Conservation (phyloP, 805 yeast species). For the Yamadazyma scolyti region DNA sequence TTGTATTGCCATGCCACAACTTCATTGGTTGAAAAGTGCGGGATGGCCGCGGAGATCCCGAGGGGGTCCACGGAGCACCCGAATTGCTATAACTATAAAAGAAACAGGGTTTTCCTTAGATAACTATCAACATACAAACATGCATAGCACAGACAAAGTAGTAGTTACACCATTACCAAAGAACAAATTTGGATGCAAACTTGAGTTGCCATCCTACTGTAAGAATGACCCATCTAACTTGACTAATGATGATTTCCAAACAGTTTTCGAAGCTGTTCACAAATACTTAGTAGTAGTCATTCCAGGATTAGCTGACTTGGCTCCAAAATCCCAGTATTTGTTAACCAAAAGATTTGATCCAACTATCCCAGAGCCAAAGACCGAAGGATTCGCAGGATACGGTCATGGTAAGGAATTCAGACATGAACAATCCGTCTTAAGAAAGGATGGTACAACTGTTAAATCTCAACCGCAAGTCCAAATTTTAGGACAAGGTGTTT, state of each 20-base stretch:
- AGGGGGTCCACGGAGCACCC: no score
- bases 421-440: slow-evolving; percentile 56
- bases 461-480: slow-evolving; percentile 87
- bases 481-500: slow-evolving; percentile 79
- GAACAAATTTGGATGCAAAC: slow-evolving; percentile 65
- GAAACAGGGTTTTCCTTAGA: no score
- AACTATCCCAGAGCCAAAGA: slow-evolving; percentile 43
- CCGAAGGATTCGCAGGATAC: slow-evolving; percentile 49
- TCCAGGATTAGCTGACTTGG: slow-evolving; percentile 63
- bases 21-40: no score
- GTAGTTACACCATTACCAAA: slow-evolving; percentile 43
- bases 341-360: slow-evolving; percentile 81
- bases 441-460: slow-evolving; percentile 76
- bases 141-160: slow-evolving; percentile 18
- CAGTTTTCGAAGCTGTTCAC: slow-evolving; percentile 61
- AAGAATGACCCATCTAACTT: slow-evolving; percentile 67
- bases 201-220: slow-evolving; percentile 62
- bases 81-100: no score
- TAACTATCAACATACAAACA: no score
- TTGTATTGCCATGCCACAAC: no score
- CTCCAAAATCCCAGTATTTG: slow-evolving; percentile 72
- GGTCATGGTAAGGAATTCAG: slow-evolving; percentile 79
- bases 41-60: no score
- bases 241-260: slow-evolving; percentile 60
- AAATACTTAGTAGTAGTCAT: slow-evolving; percentile 69